Conservation (phyloP, 176 grass and related monocot species). For the Echinochloa phyllopogon region DNA sequence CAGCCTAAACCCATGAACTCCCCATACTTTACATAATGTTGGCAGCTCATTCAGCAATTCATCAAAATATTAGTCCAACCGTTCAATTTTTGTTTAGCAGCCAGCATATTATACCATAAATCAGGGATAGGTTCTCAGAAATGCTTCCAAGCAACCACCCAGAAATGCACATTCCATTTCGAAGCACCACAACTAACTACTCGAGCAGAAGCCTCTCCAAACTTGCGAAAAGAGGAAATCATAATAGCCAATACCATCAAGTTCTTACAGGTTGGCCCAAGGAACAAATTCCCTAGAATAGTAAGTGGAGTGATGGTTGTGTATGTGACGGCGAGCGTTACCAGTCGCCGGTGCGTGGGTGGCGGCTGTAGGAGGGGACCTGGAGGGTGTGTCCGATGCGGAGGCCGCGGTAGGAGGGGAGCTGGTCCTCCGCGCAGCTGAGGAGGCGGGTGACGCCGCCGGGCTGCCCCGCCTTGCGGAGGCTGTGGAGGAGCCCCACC, state of each 20-base stretch:
- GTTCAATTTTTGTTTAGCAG: neutral
- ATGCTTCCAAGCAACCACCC: neutral
- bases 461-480: conserved; percentile 76
- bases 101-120: neutral
- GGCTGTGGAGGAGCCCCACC: conserved; percentile 90
- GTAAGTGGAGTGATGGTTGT: neutral
- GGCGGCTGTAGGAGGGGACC: conserved; percentile 86
- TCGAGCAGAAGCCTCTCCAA: neutral
- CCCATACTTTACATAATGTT: neutral
- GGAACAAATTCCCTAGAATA: neutral
- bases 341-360: conserved; percentile 94
- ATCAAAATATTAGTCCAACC: neutral
- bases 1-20: conserved; percentile 9
- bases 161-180: neutral
- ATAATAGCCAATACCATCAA: neutral
- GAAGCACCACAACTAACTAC: neutral
- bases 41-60: neutral
- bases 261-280: neutral
- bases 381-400: conserved; percentile 77
- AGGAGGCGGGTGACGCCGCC: conserved; percentile 85
- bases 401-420: conserved; percentile 71
- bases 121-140: neutral
- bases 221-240: neutral
- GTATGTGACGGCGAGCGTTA: conserved; percentile 48
- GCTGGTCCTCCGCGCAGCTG: conserved; percentile 75